Evolutionary conservation across 176 grass and related monocot genomes (phyloP), one percentile per base, ranked within the genome.

Genomic region (Chrysopogon serrulatus): DNA sequence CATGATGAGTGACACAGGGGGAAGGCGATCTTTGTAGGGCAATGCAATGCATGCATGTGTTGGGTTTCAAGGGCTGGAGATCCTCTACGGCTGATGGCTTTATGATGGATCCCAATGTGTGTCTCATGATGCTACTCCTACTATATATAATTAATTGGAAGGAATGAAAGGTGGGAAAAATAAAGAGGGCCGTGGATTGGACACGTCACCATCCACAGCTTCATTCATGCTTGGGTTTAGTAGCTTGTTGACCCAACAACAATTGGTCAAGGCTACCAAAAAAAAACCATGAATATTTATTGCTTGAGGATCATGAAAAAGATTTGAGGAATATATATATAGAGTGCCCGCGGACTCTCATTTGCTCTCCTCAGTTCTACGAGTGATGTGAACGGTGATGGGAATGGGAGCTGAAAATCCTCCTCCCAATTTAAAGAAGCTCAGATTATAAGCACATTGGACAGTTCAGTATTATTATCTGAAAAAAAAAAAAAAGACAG

Each of bases 1-100:
- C 54, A 76, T 76, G 82, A 81, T 81, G 70, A 63, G 62, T 59
- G 6, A 10, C 82, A 81, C 87, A 16, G 11, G 13, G n/a, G 24
- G 27, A 63, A 32, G 45, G 24, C 4, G 42, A 78, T 78, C 65
- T 64, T 83, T 83, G 71, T 76, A 40, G 71, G 79, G 48, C 37
- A 36, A 14, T n/a, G n/a, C n/a, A n/a, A n/a, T 39, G 57, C 17
- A 21, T n/a, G n/a, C n/a, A n/a, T 64, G 61, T 64, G 6, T 71
- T 59, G 10, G 62, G 39, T 41, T 61, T 15, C n/a, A 31, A 36
- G 71, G 6, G 40, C 28, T n/a, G 13, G 51, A 5, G 86, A 88
- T 88, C 77, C 86, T 78, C 65, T 83, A n/a, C 53, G 43, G 62
- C 8, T 53, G 86, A 83, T 87, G n/a, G 53, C 65, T 83, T 87